phyloP scores from a whole-genome alignment of 208 protist species.

The Acanthamoeba quina region DNA sequence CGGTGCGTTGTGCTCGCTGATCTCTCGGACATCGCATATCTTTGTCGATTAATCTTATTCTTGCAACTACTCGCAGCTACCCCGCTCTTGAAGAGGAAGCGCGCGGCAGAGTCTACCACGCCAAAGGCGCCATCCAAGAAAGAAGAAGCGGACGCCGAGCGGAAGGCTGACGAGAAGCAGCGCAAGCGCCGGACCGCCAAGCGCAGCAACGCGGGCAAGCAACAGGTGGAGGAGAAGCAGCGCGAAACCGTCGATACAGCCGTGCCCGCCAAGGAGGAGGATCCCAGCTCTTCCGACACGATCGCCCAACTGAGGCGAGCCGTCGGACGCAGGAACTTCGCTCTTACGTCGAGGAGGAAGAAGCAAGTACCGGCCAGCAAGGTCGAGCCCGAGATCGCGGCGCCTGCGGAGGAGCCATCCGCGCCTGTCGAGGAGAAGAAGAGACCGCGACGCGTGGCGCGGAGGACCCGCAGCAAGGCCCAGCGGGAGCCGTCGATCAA shows the following conservation, averaged over 20 bases:
- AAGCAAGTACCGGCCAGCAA: not conserved
- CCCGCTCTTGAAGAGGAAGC: slow-evolving; percentile 8
- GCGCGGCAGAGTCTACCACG: not conserved
- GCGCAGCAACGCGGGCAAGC: slow-evolving; percentile 47
- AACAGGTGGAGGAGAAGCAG: not conserved
- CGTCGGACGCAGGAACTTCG: not conserved
- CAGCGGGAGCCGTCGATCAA: not conserved
- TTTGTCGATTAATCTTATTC: not conserved
- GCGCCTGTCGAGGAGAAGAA: not conserved
- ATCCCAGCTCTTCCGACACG: not conserved
- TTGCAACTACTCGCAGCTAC: not conserved
- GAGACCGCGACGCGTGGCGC: not conserved
- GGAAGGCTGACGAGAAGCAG: not conserved
- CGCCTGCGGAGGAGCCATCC: not conserved
- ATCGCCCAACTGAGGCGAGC: not conserved
- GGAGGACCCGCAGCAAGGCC: slow-evolving; percentile 26
- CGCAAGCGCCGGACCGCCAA: slow-evolving; percentile 31
- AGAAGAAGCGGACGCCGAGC: not conserved
- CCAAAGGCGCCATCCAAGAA: not conserved
- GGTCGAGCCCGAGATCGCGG: not conserved
- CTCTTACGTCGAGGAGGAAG: slow-evolving; percentile 27
- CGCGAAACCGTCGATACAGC: not conserved
- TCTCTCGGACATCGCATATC: not conserved
- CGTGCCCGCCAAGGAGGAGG: not conserved
- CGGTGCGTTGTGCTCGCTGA: not conserved